Evolutionary conservation across 331 rosid species (phyloP), one percentile per base, ranked within the genome.

Genomic region (Quercus tomentella): DNA sequence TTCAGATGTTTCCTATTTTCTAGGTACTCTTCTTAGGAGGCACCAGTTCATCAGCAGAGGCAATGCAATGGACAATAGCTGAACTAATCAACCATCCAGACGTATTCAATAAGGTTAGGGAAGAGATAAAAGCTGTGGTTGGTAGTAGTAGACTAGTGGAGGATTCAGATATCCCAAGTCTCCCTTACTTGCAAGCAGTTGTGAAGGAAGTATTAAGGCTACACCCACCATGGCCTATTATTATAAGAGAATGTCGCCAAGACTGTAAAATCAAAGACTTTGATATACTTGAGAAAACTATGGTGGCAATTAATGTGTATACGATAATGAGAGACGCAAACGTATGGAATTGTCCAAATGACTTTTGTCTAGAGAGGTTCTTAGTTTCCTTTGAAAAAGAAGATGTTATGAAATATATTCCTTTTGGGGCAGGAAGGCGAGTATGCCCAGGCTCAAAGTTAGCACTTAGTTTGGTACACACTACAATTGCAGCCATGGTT

Each of bases 371-470:
- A 2, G 89, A 87, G 45, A 87, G 91, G 79, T 88, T 91, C 80
- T 61, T 83, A 37, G 82, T 69, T 56, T 58, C 72, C 5, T 37
- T 35, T 60, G 15, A 71, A n/a, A 72, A 67, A 33, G 23, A 82
- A 25, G 14, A 75, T 16, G 66, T 54, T 28, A 23, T 58, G 23
- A 65, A 74, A 41, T 91, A 83, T 82, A 80, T 87, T 22, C 84
- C 91, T 1, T 91, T 91, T 78, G 96, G 90, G 8, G 91, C 77
- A 0, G 91, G 93, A 3, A 81, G 91, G 73, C 84, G 91, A 35
- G 86, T 89, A 4, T 84, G 93, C 58, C 92, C 89, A 0, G 93
- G 93, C 12, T 84, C 96, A 16, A 58, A 83, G 1, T 70, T 89
- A 73, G 93, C 89, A 23, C 82, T 83, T 71, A 78, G 15, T 69